Evolutionary conservation across 805 yeast species (phyloP).

Genomic region (Kazachstania kunashirensis): DNA sequence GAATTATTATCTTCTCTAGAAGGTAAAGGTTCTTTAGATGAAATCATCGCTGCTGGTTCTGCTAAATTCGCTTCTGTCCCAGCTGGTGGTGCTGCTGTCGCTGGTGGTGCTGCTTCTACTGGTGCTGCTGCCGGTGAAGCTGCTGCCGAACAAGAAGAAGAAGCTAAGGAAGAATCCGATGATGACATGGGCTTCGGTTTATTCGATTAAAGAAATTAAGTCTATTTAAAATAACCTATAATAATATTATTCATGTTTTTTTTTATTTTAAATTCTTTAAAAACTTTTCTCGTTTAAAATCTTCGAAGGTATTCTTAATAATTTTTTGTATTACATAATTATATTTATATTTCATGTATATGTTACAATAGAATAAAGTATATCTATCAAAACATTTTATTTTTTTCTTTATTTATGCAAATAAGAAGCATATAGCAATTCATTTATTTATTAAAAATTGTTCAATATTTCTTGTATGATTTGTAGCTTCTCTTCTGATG

Average conservation of each 20-base stretch:
- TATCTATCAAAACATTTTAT: too few relatives aligned
- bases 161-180: slow-evolving; percentile 57
- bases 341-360: too few relatives aligned
- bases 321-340: too few relatives aligned
- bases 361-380: too few relatives aligned
- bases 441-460: too few relatives aligned
- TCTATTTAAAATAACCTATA: neutral
- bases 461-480: neutral
- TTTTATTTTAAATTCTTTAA: neutral
- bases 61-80: slow-evolving; percentile 38
- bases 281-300: neutral
- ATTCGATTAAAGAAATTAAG: slow-evolving; percentile 53
- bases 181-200: slow-evolving; percentile 91
- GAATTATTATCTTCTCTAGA: slow-evolving; percentile 65
- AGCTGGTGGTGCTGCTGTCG: slow-evolving; percentile 36
- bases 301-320: neutral
- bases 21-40: slow-evolving; percentile 68
- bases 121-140: slow-evolving; percentile 39
- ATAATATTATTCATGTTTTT: slow-evolving; percentile 1
- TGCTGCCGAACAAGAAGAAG: slow-evolving; percentile 47
- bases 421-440: too few relatives aligned
- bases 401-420: too few relatives aligned
- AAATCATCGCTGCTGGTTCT: slow-evolving; percentile 50
- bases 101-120: slow-evolving; percentile 37
- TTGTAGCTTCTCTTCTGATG: neutral